phyloP scores from a whole-genome alignment of 257 asterid species.

The Scutellaria barbata region DNA sequence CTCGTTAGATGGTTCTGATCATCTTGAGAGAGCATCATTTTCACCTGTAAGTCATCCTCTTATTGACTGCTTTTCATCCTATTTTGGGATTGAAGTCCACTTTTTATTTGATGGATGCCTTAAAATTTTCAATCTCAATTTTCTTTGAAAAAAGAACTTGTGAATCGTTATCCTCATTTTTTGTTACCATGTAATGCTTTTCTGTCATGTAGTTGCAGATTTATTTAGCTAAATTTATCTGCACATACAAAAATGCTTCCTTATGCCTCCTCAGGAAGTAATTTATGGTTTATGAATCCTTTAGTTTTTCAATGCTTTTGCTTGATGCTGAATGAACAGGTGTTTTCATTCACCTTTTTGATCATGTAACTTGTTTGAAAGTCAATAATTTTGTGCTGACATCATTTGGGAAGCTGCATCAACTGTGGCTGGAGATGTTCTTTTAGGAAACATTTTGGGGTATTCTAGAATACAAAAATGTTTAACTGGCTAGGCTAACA shows the following conservation, averaged over 20 bases:
- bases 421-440: slow-evolving; percentile 93
- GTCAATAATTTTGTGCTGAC: slow-evolving; percentile 58
- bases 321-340: not conserved
- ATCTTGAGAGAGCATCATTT: too few relatives aligned
- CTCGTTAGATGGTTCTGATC: too few relatives aligned
- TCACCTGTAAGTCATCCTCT: too few relatives aligned
- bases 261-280: not conserved
- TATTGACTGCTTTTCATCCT: too few relatives aligned
- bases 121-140: too few relatives aligned
- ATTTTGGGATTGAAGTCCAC: too few relatives aligned
- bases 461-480: slow-evolving; percentile 90
- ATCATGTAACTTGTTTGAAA: slow-evolving; percentile 9
- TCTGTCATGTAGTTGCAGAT: not conserved
- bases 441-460: slow-evolving; percentile 91
- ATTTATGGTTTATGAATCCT: too few relatives aligned
- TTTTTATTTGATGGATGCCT: too few relatives aligned
- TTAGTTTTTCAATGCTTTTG: slow-evolving; percentile 13
- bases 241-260: not conserved
- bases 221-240: not conserved
- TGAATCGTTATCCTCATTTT: not conserved
- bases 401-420: slow-evolving; percentile 93
- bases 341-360: slow-evolving; percentile 14
- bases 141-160: not conserved
- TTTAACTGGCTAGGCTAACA: slow-evolving; percentile 87
- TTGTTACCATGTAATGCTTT: slow-evolving; percentile 8